Base-by-base conservation (phyloP, 2,329 filamentous ascomycete species). In the Sporothrix inflata region DNA sequence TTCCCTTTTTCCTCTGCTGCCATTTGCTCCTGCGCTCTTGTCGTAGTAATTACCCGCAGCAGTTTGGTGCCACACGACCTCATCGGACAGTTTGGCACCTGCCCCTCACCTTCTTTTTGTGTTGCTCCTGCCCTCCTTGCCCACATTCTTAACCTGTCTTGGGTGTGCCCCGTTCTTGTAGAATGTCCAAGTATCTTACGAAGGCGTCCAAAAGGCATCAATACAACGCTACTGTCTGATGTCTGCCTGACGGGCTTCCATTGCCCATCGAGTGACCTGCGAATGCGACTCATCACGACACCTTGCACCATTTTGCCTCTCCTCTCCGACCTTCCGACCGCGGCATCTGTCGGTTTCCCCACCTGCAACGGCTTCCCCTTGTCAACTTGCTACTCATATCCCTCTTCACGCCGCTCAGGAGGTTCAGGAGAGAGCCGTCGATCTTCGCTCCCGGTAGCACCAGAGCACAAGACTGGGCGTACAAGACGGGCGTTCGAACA, bases 21-120 rank as follows among this genome's bases (percentile, higher is more conserved):
- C 34, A 61, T 61, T 61, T 42, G 57, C 57, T 63, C 57, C 57
- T 63, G 34, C 34, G 11, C 27, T n/a, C 34, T 21, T 61, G 55
- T 61, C 34, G 2, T n/a, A n/a, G n/a, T n/a, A n/a, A n/a, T 30
- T 38, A 40, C 55, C 55, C 55, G 16, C 55, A 61, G 55, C 55
- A 61, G 16, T 6, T 6, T 21, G 55, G 55, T 61, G 30, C 55
- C 30, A 61, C 55, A 30, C 55, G 30, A 61, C 55, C 55, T 61
- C 55, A 16, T 55, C 51, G 51, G 51, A 30, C 51, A 38, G 30
- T 40, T 61, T 40, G 55, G 30, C 30, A 16, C 30, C 55, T 61
- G 34, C 55, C 16, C 55, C 55, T 34, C 30, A 34, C 30, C 30
- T 34, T 34, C 30, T 34, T 34, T 34, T 6, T 34, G 30, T 34